A percentile compares a stretch with the other conserved stretches of the same genome.
These are phyloP conservation scores for Coemansia sp. DNA, from an alignment of 192 early-diverging fungal genomes.

Conservation along the genomic window DNA sequence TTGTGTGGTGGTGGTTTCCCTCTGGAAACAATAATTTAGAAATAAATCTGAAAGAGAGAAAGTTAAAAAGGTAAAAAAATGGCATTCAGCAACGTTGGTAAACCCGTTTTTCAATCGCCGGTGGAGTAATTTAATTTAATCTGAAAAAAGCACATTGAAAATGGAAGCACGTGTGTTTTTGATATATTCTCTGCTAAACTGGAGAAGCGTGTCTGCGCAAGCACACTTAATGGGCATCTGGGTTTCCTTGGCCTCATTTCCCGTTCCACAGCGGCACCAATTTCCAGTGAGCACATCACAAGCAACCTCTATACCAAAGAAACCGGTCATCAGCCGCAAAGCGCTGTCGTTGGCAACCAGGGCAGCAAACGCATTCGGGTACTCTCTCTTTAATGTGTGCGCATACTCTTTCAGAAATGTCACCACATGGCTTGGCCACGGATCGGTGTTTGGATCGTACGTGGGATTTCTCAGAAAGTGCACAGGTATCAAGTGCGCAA, in stretches of 20 bases:
- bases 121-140: not conserved
- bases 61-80: not conserved
- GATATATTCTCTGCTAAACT: conserved; percentile 16
- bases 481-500: conserved; percentile 31
- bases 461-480: conserved; percentile 16
- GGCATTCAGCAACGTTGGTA: not conserved
- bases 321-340: conserved; percentile 14
- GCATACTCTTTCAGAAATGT: conserved; percentile 22
- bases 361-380: conserved; percentile 7
- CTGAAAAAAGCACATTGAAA: conserved; percentile 13
- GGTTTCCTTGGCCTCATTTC: not conserved
- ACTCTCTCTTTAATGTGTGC: conserved; percentile 9
- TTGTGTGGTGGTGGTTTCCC: not conserved
- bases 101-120: too few species aligned
- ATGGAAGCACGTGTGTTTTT: conserved; percentile 3
- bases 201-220: conserved; percentile 22
- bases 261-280: conserved; percentile 38
- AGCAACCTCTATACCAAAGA: conserved; percentile 33
- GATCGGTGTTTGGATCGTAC: conserved; percentile 24
- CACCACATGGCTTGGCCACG: conserved; percentile 23
- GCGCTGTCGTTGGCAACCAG: conserved; percentile 5
- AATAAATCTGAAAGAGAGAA: not conserved
- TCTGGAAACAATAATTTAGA: not conserved
- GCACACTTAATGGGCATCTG: conserved; percentile 17
- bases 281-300: conserved; percentile 36